Evolutionary conservation across 2,329 filamentous ascomycete species (phyloP).

Genomic region (Verticillium nubilum): DNA sequence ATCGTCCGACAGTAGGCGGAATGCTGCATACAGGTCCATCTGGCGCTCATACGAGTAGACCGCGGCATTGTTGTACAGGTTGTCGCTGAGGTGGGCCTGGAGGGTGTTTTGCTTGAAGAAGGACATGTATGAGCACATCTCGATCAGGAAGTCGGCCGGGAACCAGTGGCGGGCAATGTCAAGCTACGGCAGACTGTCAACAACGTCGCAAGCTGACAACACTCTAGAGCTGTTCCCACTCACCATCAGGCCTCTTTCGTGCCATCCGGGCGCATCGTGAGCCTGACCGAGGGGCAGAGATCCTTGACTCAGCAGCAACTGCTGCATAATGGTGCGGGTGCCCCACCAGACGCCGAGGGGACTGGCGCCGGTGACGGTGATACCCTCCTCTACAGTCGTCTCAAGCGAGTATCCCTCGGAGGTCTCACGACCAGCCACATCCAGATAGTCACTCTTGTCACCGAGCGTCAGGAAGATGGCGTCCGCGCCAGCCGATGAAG

Average conservation of each 20-base stretch:
- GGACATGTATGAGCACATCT: slow-evolving; percentile 36
- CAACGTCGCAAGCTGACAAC: background rate
- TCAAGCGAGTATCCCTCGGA: slow-evolving; percentile 45
- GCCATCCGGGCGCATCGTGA: slow-evolving; percentile 35
- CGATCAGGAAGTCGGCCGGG: slow-evolving; percentile 26
- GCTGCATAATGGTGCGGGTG: slow-evolving; percentile 37
- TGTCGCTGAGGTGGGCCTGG: slow-evolving; percentile 44
- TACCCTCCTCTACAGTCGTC: slow-evolving; percentile 14
- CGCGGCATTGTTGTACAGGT: slow-evolving; percentile 37
- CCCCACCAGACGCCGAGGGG: slow-evolving; percentile 41
- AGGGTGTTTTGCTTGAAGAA: slow-evolving; percentile 44
- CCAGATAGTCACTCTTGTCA: slow-evolving; percentile 37
- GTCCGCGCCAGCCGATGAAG: slow-evolving; percentile 29
- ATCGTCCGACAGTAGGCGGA: slow-evolving; percentile 29
- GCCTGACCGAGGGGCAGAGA: slow-evolving; percentile 20
- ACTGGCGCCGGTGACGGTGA: slow-evolving; percentile 33
- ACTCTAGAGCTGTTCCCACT: background rate
- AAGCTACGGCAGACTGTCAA: slow-evolving; percentile 2
- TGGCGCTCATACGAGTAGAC: slow-evolving; percentile 41
- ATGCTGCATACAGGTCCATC: slow-evolving; percentile 45
- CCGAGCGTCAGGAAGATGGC: slow-evolving; percentile 36
- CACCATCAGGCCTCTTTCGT: slow-evolving; percentile 36
- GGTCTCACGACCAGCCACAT: slow-evolving; percentile 17
- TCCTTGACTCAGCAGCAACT: slow-evolving; percentile 25
- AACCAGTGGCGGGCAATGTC: slow-evolving; percentile 20